Conservation (phyloP, 495 filamentous ascomycete species). For the Opeltia flavorubescens region DNA sequence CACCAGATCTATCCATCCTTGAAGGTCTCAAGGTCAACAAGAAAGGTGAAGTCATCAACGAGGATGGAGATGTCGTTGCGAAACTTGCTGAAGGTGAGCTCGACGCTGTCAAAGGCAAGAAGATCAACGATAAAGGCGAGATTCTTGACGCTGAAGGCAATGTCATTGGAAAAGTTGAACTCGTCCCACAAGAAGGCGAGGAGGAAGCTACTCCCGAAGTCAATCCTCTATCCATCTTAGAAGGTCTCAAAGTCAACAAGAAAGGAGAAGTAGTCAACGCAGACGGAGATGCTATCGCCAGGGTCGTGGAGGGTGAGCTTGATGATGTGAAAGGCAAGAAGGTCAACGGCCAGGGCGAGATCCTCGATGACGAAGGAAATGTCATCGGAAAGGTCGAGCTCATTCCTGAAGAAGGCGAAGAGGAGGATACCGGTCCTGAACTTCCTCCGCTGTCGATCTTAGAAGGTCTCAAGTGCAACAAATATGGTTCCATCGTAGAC, state of each 20-base stretch:
- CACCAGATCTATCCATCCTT: slow-evolving; percentile 35
- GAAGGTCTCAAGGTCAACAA: slow-evolving; percentile 59
- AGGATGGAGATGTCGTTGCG: slow-evolving; percentile 36
- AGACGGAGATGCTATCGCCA: slow-evolving; percentile 35
- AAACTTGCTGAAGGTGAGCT: slow-evolving; percentile 35
- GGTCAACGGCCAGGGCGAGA: slow-evolving; percentile 35
- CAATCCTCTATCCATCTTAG: slow-evolving; percentile 40
- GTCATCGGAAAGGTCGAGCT: slow-evolving; percentile 23
- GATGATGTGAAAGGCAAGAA: slow-evolving; percentile 34
- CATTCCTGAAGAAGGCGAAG: slow-evolving; percentile 9
- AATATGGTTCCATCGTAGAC: slow-evolving; percentile 44
- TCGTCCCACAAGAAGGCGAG: slow-evolving; percentile 7
- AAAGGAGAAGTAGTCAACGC: slow-evolving; percentile 48
- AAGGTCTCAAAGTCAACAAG: slow-evolving; percentile 57
- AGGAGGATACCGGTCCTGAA: slow-evolving; percentile 17
- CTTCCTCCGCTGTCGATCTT: slow-evolving; percentile 43
- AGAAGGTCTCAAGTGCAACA: slow-evolving; percentile 49
- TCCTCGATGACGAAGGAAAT: slow-evolving; percentile 25
- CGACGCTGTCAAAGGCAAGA: slow-evolving; percentile 33
- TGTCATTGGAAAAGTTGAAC: slow-evolving; percentile 22
- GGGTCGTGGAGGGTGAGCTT: slow-evolving; percentile 33
- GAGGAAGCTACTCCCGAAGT: slow-evolving; percentile 15
- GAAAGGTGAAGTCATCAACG: slow-evolving; percentile 47
- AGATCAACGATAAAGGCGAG: slow-evolving; percentile 35
- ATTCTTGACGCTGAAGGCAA: slow-evolving; percentile 26